Percentiles rank a stretch among this genome's conserved stretches.
Conservation (phyloP, 2,329 filamentous ascomycete species). For the Aureobasidium melanogenum region DNA sequence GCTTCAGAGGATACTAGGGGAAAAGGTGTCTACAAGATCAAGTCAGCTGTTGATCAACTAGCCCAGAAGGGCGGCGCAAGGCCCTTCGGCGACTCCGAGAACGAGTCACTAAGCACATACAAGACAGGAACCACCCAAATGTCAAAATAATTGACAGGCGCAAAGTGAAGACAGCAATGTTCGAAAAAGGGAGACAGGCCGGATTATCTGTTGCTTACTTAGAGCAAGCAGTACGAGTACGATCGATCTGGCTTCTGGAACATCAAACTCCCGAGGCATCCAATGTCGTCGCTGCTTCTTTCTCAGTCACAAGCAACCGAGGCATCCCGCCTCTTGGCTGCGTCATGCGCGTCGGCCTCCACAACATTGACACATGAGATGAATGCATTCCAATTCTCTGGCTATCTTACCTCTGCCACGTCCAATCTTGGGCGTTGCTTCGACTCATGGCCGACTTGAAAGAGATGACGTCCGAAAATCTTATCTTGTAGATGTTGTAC, state of each 20-base stretch:
- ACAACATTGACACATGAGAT: neutral
- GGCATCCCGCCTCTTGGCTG: conserved; percentile 9
- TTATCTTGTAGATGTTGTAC: neutral
- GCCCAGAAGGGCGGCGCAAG: neutral
- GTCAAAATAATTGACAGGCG: neutral
- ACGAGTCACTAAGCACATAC: neutral
- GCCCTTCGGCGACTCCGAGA: conserved; percentile 1
- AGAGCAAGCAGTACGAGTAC: neutral
- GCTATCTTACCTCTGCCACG: neutral
- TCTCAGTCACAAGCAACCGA: conserved; percentile 2
- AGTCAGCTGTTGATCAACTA: neutral
- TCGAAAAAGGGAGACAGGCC: neutral
- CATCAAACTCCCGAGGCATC: neutral
- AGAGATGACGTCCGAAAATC: neutral
- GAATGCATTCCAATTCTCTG: too few species aligned
- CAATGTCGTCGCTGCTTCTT: neutral
- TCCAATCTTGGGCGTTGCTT: neutral
- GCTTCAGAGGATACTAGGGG: neutral
- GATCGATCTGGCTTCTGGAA: too few species aligned
- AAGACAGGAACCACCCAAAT: neutral
- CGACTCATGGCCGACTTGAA: neutral
- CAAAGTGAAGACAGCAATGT: neutral
- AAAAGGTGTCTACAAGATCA: neutral
- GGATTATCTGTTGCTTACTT: neutral
- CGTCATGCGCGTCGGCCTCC: neutral